Evolutionary conservation across 768 basidiomycete genomes (phyloP).

Genomic region (Boletus vermiculosoides): DNA sequence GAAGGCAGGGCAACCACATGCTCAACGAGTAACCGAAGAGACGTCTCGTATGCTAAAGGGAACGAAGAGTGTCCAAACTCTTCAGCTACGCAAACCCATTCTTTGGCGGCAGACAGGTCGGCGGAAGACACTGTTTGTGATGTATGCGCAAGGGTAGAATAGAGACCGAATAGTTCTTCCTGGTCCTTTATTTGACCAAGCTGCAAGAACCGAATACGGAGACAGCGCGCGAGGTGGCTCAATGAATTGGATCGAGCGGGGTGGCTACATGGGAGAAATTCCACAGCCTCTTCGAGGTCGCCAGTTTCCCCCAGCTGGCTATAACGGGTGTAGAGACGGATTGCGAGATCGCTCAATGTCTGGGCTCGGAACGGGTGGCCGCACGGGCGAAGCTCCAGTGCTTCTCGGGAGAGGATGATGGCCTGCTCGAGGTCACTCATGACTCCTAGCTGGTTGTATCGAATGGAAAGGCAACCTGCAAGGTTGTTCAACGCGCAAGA

Average conservation of each 20-base stretch:
- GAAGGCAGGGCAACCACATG: neutral
- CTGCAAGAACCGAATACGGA: neutral
- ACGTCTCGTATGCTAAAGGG: constrained; percentile 4
- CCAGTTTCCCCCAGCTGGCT: neutral
- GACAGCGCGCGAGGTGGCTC: neutral
- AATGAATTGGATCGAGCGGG: neutral
- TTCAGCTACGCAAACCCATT: neutral
- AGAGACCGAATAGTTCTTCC: neutral
- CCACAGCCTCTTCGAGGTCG: neutral
- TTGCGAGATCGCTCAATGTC: neutral
- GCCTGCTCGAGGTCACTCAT: neutral
- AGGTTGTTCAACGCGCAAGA: neutral
- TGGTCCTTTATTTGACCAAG: neutral
- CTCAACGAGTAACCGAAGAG: neutral
- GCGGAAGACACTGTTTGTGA: neutral
- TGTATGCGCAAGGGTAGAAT: neutral
- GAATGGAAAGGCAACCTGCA: neutral
- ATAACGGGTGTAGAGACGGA: neutral
- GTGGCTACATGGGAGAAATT: neutral
- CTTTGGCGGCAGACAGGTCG: neutral
- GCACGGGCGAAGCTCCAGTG: neutral
- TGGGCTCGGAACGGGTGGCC: neutral
- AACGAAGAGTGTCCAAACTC: neutral
- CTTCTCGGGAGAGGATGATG: neutral
- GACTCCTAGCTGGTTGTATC: neutral